Percentiles rank a stretch among this genome's conserved stretches.
phyloP scores from a whole-genome alignment of 2,329 filamentous ascomycete genomes.

The Fusarium buharicum region DNA sequence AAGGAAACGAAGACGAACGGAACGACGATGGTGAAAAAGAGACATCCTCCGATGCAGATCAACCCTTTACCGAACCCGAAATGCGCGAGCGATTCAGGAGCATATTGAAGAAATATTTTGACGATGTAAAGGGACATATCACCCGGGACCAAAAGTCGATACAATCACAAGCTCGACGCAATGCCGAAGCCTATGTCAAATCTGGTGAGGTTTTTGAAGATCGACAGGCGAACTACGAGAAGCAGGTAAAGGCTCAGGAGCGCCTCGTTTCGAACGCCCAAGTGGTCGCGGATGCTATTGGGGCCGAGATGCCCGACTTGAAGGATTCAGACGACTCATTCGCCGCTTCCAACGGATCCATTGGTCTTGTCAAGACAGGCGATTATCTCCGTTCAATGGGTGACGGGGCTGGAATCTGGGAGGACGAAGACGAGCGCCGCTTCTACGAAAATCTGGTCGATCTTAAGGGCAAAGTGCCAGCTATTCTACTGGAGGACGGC shows the following conservation, averaged over 20 bases:
- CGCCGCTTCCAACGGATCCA: constrained; percentile 75
- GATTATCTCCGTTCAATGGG: constrained; percentile 92
- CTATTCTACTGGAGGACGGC: constrained; percentile 89
- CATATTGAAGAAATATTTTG: constrained; percentile 87
- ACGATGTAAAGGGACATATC: constrained; percentile 90
- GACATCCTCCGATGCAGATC: constrained; percentile 63
- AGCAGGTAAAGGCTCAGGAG: constrained; percentile 90
- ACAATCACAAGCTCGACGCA: constrained; percentile 86
- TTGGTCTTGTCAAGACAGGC: constrained; percentile 92
- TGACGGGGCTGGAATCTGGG: constrained; percentile 95
- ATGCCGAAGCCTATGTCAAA: constrained; percentile 97
- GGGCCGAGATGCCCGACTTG: constrained; percentile 92
- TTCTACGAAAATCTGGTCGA: constrained; percentile 99
- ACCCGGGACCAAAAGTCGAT: constrained; percentile 92
- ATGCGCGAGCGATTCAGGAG: constrained; percentile 87
- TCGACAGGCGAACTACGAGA: constrained; percentile 94
- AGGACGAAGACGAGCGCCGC: constrained; percentile 95
- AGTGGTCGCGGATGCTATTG: constrained; percentile 86
- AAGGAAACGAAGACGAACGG: constrained; percentile 51
- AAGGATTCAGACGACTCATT: constrained; percentile 81
- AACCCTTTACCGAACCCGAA: constrained; percentile 79
- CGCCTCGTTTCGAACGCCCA: constrained; percentile 91
- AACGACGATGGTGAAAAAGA: constrained; percentile 51
- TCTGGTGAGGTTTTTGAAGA: constrained; percentile 99
- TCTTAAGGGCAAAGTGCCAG: constrained; percentile 93